These are phyloP conservation scores for Fusarium sp. DNA, from an alignment of 2,329 filamentous ascomycete genomes.

Conservation along the genomic window DNA sequence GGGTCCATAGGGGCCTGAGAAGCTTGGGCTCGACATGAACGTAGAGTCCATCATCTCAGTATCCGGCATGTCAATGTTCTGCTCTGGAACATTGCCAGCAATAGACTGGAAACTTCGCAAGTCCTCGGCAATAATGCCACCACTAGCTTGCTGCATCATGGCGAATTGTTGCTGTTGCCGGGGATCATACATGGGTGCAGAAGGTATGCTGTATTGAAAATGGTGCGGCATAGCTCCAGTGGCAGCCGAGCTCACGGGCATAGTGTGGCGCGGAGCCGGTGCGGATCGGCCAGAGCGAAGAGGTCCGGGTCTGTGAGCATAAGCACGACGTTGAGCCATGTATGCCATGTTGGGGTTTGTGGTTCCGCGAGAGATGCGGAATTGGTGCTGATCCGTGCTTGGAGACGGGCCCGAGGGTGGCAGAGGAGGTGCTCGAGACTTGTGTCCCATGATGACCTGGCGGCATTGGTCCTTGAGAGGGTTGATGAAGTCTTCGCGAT, in stretches of 20 bases:
- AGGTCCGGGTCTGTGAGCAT: constrained; percentile 46
- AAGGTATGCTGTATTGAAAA: constrained; percentile 42
- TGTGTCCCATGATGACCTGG: constrained; percentile 53
- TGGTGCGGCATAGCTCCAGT: constrained; percentile 40
- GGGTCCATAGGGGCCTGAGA: constrained; percentile 40
- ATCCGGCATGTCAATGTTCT: constrained; percentile 54
- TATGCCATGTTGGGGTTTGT: constrained; percentile 54
- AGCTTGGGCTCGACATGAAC: constrained; percentile 40
- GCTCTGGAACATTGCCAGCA: constrained; percentile 48
- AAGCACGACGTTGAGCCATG: constrained; percentile 53
- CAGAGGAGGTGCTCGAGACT: constrained; percentile 41
- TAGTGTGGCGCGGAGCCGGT: constrained; percentile 44
- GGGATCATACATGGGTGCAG: constrained; percentile 46
- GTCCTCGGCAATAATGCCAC: constrained; percentile 55
- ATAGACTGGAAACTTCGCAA: constrained; percentile 52
- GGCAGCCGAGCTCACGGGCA: constrained; percentile 32
- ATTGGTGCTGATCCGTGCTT: constrained; percentile 52
- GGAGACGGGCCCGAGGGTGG: constrained; percentile 44
- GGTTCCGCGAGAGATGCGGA: constrained; percentile 53
- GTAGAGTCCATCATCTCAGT: constrained; percentile 49
- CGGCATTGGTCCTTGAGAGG: constrained; percentile 54
- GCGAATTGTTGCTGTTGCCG: constrained; percentile 49
- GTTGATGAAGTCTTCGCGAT: constrained; percentile 52
- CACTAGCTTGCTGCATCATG: constrained; percentile 47
- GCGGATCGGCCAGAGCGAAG: constrained; percentile 50